Evolutionary conservation across 1,139 yeast species (phyloP), one percentile per base, ranked within the genome.

Genomic region (Sugiyamaella castrensis): DNA sequence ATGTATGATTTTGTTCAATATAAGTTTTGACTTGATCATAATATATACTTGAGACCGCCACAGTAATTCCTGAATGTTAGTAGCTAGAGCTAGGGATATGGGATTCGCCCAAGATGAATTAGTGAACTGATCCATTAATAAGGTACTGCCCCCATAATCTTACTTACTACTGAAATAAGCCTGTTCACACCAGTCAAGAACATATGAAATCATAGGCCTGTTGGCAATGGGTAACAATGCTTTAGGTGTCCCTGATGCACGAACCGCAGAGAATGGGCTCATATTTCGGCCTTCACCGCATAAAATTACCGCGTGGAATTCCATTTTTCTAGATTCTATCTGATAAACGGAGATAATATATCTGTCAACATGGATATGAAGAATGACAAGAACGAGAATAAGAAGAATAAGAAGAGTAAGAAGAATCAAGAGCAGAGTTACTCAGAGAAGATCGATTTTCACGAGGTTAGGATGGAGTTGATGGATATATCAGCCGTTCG

Each of bases 221-320:
- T 91, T 91, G 12, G 94, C 98, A 38, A 94, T 75, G 2, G 98
- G 98, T 45, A 94, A 69, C 48, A 91, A 71, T 0, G 97, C 94
- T 70, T 92, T 92, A 5, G 95, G 80, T 9, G 78, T 64, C 8
- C 94, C 91, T 1, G 84, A 74, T 30, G 65, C 67, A 24, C 71
- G 65, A 36, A 74, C 75, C 0, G 94, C 79, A 13, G 63, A 54
- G 54, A 89, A 80, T 0, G 98, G 98, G 11, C 80, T 67, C 58
- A 92, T 72, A 40, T 77, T 75, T 31, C 75, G 75, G 16, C 98
- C 98, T 47, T 78, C 80, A 5, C 98, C 98, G 69, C 98, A 91
- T 53, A 88, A 77, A 29, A 92, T 80, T 40, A 91, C 76, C 0
- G 96, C 98, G 61, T 91, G 96, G 66, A 89, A 85, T 70, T 89